A percentile compares a stretch with the other conserved stretches of the same genome.
Conservation (phyloP, 495 filamentous ascomycete genomes). For the Aspergillus panamensis region DNA sequence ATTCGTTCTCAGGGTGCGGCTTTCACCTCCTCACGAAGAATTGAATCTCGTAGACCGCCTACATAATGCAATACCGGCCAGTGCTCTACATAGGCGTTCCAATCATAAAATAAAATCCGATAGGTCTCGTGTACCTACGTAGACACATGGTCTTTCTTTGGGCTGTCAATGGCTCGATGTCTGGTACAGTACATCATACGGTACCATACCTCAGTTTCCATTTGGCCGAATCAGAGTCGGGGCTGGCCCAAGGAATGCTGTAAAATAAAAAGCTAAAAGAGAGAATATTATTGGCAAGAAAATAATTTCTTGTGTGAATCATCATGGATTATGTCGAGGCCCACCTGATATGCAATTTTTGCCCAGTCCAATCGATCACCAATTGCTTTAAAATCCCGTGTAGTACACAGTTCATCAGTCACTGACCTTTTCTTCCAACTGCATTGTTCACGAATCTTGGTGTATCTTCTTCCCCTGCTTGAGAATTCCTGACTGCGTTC, state of each 20-base stretch:
- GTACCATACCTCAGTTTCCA: slow-evolving; percentile 1
- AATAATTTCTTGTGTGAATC: slow-evolving; percentile 13
- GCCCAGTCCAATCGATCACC: no score
- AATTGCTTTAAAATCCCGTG: slow-evolving; percentile 1
- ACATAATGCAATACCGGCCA: no score
- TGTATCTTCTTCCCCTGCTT: neutral
- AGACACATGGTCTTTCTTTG: slow-evolving; percentile 3
- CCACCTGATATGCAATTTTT: slow-evolving; percentile 19
- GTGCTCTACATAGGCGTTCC: no score
- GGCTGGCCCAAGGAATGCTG: neutral
- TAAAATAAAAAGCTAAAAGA: neutral
- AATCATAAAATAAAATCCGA: neutral
- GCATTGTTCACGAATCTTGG: neutral
- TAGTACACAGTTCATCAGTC: neutral
- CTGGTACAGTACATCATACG: neutral
- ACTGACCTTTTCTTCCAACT: neutral
- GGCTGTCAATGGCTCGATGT: neutral
- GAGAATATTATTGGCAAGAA: neutral
- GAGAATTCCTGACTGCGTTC: neutral
- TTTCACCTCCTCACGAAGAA: no score
- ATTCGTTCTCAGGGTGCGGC: no score
- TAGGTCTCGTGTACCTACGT: neutral
- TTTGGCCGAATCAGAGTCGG: neutral
- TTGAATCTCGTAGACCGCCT: no score
- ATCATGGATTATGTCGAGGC: slow-evolving; percentile 9